A percentile compares a stretch with the other conserved stretches of the same genome.
Evolutionary conservation across 2,329 filamentous ascomycete genomes (phyloP).

Genomic region (Tolypocladium album): DNA sequence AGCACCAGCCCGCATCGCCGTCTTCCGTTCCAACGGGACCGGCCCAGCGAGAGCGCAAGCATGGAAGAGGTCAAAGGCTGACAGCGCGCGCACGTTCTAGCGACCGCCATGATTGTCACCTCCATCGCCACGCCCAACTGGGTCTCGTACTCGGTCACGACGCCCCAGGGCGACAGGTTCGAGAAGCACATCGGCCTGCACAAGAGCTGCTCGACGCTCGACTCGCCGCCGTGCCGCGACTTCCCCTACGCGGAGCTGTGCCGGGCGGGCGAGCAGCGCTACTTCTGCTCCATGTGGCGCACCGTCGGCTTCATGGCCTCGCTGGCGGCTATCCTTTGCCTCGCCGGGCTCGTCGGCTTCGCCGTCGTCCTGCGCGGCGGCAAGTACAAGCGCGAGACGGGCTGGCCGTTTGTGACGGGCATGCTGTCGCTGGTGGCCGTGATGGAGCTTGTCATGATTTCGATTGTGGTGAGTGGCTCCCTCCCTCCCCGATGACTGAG

Average conservation of each 20-base stretch:
- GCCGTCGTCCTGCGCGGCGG: slow-evolving; percentile 67
- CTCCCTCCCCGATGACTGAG: too few relatives aligned
- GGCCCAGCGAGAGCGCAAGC: not conserved
- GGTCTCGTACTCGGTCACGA: slow-evolving; percentile 52
- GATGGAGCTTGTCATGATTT: slow-evolving; percentile 69
- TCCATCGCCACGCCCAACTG: slow-evolving; percentile 62
- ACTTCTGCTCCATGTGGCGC: slow-evolving; percentile 89
- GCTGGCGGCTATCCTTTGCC: slow-evolving; percentile 71
- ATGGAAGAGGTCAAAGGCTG: slow-evolving; percentile 12
- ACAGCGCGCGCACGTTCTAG: slow-evolving; percentile 28
- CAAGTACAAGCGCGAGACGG: slow-evolving; percentile 66
- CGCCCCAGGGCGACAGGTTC: slow-evolving; percentile 33
- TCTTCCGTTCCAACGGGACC: not conserved
- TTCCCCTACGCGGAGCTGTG: slow-evolving; percentile 24
- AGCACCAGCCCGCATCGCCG: not conserved
- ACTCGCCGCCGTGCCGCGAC: slow-evolving; percentile 44
- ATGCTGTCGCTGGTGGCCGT: slow-evolving; percentile 55
- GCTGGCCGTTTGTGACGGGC: slow-evolving; percentile 66
- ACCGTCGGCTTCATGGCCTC: slow-evolving; percentile 81
- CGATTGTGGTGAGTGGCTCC: slow-evolving; percentile 59
- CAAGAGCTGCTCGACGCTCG: slow-evolving; percentile 63
- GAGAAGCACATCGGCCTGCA: slow-evolving; percentile 67
- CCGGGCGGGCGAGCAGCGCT: slow-evolving; percentile 35
- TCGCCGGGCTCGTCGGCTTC: slow-evolving; percentile 72
- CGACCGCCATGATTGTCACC: slow-evolving; percentile 59